A percentile compares a stretch with the other conserved stretches of the same genome.
Evolutionary conservation across 805 yeast species (phyloP).

Genomic region (Candida koratica): DNA sequence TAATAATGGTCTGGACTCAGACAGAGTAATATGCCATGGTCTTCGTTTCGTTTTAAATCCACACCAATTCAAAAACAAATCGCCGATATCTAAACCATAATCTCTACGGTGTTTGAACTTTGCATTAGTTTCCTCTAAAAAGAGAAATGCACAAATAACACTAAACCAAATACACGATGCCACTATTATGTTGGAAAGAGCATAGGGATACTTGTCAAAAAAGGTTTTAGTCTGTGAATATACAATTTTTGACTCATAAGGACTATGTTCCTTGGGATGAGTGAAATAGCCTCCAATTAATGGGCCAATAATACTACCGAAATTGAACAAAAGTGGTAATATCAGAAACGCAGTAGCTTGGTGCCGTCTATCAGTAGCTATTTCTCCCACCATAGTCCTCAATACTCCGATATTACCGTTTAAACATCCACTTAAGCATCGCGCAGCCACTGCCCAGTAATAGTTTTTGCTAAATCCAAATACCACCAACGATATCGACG

Average conservation of each 20-base stretch:
- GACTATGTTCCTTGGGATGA: slow-evolving; percentile 25
- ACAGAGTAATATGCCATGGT: slow-evolving; percentile 23
- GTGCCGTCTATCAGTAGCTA: slow-evolving; percentile 51
- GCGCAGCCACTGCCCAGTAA: slow-evolving; percentile 49
- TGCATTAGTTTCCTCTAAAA: slow-evolving; percentile 35
- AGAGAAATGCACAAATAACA: slow-evolving; percentile 26
- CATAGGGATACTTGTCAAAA: slow-evolving; percentile 30
- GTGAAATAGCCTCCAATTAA: slow-evolving; percentile 51
- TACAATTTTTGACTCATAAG: slow-evolving; percentile 16
- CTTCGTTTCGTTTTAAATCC: slow-evolving; percentile 25
- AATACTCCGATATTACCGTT: slow-evolving; percentile 65
- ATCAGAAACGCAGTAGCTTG: slow-evolving; percentile 61
- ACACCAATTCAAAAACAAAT: slow-evolving; percentile 20
- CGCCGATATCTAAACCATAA: slow-evolving; percentile 35
- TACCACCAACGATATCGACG: slow-evolving; percentile 41
- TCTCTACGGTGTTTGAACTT: slow-evolving; percentile 20
- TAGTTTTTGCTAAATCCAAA: slow-evolving; percentile 53
- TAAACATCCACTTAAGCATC: slow-evolving; percentile 50
- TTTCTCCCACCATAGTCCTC: slow-evolving; percentile 58
- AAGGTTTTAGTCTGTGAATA: slow-evolving; percentile 12
- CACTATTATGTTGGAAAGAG: slow-evolving; percentile 35
- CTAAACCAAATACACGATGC: slow-evolving; percentile 23
- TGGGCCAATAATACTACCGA: slow-evolving; percentile 61
- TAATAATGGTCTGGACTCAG: slow-evolving; percentile 6
- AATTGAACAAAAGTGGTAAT: slow-evolving; percentile 56